phyloP scores from a whole-genome alignment of 805 yeast species.

The Candida endomychidarum region DNA sequence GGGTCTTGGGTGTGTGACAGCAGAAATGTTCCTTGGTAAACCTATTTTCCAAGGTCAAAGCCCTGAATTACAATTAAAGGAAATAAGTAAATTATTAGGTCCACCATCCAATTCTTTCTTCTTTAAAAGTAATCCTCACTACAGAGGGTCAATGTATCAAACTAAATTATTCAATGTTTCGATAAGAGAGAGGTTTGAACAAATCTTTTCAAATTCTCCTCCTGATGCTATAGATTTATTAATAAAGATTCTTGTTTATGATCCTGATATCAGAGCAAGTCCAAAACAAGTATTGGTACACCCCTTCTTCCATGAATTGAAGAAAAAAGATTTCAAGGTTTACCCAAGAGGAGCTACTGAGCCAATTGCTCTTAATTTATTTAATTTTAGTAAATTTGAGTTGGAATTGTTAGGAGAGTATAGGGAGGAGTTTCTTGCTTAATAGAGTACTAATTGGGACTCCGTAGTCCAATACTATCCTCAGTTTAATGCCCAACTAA shows the following conservation, averaged over 20 bases:
- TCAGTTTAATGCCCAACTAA: too few species aligned
- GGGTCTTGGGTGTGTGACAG: constrained; percentile 96
- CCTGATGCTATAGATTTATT: constrained; percentile 84
- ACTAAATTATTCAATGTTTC: constrained; percentile 60
- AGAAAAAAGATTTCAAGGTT: constrained; percentile 52
- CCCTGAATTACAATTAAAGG: constrained; percentile 84
- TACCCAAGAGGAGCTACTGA: constrained; percentile 52
- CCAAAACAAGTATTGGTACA: constrained; percentile 85
- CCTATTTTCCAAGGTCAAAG: constrained; percentile 96
- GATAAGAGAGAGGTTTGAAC: constrained; percentile 49
- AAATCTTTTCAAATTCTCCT: constrained; percentile 65
- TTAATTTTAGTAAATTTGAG: constrained; percentile 74
- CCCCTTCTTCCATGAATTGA: constrained; percentile 84
- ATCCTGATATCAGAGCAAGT: constrained; percentile 78
- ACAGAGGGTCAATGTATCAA: constrained; percentile 72
- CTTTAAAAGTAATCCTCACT: constrained; percentile 71
- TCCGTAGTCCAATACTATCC: too few species aligned
- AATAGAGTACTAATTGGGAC: too few species aligned
- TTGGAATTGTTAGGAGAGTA: constrained; percentile 47
- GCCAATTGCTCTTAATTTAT: constrained; percentile 46
- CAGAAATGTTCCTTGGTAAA: constrained; percentile 88
- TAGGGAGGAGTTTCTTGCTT: constrained; percentile 31
- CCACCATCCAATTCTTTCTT: constrained; percentile 75
- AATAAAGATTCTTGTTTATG: constrained; percentile 80
- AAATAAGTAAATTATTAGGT: constrained; percentile 86